Evolutionary conservation across 805 yeast genomes (phyloP), one percentile per base, ranked within the genome.

Genomic region (Candida ascalaphidarum): DNA sequence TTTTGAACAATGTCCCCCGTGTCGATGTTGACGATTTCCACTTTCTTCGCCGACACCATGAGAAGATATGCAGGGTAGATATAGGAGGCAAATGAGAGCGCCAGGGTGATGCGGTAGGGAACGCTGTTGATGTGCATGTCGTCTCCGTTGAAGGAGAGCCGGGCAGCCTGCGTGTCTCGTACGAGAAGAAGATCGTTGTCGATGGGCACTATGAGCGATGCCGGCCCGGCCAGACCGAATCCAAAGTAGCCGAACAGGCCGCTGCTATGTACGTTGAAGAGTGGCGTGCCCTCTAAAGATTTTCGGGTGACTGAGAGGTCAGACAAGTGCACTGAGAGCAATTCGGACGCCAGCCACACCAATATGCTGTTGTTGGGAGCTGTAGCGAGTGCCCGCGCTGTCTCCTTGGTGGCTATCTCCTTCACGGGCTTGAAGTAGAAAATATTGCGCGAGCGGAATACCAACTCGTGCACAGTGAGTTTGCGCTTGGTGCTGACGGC

Each of bases 201-300:
- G 9, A 36, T 12, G 8, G 40, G 37, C 6, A 58, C 32, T 16
- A 52, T 42, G 35, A 43, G 40, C 3, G 44, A 40, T 3, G 39
- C 31, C 2, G 64, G 61, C 2, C 57, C 57, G 3, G 50, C 32
- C 14, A 42, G 40, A 2, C 52, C 41, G 14, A 61, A 41, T 7
- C 65, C 65, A 38, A 62, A 62, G 36, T 61, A 62, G 33, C 55
- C 48, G 37, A 61, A 59, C 7, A 65, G 45, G 14, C 55, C 41
- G 25, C 37, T 39, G 15, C 43, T 48, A 8, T 40, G 36, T 28
- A 46, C 41, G 15, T 32, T 42, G 30, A 32, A 35, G 21, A 43
- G 27, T 17, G 28, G 34, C 3, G 40, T 26, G 12, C 48, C 50
- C 16, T 49, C 52, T n/a, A n/a, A n/a, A n/a, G n/a, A n/a, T n/a